Evolutionary conservation across 768 basidiomycete genomes (phyloP), one percentile per base, ranked within the genome.

Genomic region (Mycena alexandri): DNA sequence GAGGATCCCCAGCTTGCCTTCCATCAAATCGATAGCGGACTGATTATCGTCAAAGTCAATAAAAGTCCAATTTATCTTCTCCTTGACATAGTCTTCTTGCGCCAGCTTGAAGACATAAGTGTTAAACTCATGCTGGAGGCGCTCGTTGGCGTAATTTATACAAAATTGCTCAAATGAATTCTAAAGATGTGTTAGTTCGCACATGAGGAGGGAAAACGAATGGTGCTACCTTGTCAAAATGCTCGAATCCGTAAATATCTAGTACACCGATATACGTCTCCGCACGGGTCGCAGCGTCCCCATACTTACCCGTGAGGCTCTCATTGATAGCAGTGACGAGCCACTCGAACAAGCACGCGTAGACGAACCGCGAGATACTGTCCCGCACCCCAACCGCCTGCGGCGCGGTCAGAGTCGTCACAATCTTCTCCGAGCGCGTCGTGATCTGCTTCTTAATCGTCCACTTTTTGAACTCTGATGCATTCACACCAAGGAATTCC

Each of bases 1-100:
- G 53, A 99, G 85, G 44, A 99, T 93, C 64, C 98, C 98, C 65
- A 99, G 89, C 77, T 92, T 98, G 70, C 97, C 95, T 82, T 99
- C 98, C 75, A 99, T 98, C 68, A 98, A 90, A 76, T 99, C 95
- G 79, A 99, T 99, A 77, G 96, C 98, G 47, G 95, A 95, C 77
- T 99, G 98, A 75, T 99, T 99, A 79, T 99, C 98, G 8, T 94
- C 94, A 78, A 98, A 99, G 74, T 99, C 97, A 77, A 99, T 99
- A 80, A 99, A 99, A 9, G 94, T 98, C 98, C 98, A 99, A 76
- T 96, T 95, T 77, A 99, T 99, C 79, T 98, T 87, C 77, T 99
- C 98, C 68, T 96, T 94, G 59, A 98, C 89, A 76, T 99, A 99
- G 81, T 99, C 98, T 75, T 99, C 98, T 82, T 99, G 98, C 77